Evolutionary conservation across 1,284 basidiomycete species (phyloP).

Genomic region (Ganoderma leucocontextum): DNA sequence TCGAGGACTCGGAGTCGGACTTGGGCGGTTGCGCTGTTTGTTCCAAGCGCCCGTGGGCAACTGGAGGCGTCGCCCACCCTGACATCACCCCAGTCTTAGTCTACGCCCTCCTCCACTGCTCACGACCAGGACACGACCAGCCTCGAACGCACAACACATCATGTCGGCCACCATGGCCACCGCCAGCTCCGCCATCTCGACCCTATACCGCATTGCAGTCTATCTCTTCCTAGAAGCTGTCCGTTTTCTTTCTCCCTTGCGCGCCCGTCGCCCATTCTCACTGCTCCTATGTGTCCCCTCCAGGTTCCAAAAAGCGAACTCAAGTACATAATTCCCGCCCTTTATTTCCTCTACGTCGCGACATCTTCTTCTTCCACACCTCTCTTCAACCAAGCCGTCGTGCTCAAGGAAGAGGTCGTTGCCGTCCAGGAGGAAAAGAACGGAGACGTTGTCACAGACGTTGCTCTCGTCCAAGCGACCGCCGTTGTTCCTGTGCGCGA

Average conservation of each 20-base stretch:
- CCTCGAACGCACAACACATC: not conserved
- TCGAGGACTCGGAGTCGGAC: not conserved
- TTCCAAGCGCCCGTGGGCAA: not conserved
- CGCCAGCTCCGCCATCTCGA: constrained; percentile 35
- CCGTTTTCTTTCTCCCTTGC: constrained; percentile 9
- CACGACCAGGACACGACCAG: constrained; percentile 13
- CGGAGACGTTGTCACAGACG: constrained; percentile 24
- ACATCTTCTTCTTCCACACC: constrained; percentile 21
- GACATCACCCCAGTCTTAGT: not conserved
- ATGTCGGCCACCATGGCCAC: constrained; percentile 34
- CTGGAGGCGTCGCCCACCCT: not conserved
- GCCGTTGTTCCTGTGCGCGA: constrained; percentile 20
- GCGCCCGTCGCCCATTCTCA: constrained; percentile 1
- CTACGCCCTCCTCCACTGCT: constrained; percentile 12
- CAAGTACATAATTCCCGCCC: constrained; percentile 26
- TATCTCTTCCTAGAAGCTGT: constrained; percentile 40
- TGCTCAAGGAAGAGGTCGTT: constrained; percentile 27
- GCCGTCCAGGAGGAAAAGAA: constrained; percentile 19
- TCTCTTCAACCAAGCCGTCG: constrained; percentile 22
- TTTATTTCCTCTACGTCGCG: constrained; percentile 25
- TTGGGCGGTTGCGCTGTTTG: constrained; percentile 7
- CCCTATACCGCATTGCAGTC: constrained; percentile 34
- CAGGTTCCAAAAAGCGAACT: constrained; percentile 23
- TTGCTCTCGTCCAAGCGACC: constrained; percentile 23
- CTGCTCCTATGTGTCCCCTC: not conserved